Evolutionary conservation across 2,329 filamentous ascomycete species (phyloP), one percentile per base, ranked within the genome.

Genomic region (Beauveria australis): DNA sequence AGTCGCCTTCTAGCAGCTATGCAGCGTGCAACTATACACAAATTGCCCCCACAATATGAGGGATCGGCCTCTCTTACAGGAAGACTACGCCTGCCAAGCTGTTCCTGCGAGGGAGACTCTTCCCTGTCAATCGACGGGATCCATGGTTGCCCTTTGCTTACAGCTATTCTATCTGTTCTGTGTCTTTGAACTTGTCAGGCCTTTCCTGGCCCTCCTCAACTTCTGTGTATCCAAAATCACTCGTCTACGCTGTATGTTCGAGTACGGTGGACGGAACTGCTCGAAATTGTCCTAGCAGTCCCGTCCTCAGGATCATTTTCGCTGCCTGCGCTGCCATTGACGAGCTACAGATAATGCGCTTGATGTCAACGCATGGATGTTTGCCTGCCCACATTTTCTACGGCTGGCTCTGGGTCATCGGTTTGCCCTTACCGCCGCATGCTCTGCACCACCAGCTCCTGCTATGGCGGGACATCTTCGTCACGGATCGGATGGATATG

Each of bases 301-400:
- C 67, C 10, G 68, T 72, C 64, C 66, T 67, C 6, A 71, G 37
- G 24, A 71, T 69, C 63, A 71, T 72, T 64, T 72, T 72, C 19
- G 67, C 70, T 71, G 67, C 66, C 67, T 69, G 65, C 66, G 70
- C 67, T 66, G 67, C 66, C 59, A 67, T 71, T 66, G 64, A 56
- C 62, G 65, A 66, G 66, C 65, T 69, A 64, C 64, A 69, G 67
- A 73, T 71, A 68, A 73, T 66, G 51, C 62, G 65, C 60, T 73
- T 72, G 62, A 72, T 67, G 60, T 70, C 61, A 47, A 62, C 18
- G 6, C 26, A 28, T 28, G 8, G 26, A 1, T 28, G 7, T 28
- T 8, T 28, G 8, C 26, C 7, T 28, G 8, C 26, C 26, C 8
- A 28, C 8, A 28, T 28, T 28, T 28, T 8, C 7, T 28, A 28